These are phyloP conservation scores for Beta vulgaris DNA, from an alignment of 148 eudicot genomes.

Conservation along the genomic window DNA sequence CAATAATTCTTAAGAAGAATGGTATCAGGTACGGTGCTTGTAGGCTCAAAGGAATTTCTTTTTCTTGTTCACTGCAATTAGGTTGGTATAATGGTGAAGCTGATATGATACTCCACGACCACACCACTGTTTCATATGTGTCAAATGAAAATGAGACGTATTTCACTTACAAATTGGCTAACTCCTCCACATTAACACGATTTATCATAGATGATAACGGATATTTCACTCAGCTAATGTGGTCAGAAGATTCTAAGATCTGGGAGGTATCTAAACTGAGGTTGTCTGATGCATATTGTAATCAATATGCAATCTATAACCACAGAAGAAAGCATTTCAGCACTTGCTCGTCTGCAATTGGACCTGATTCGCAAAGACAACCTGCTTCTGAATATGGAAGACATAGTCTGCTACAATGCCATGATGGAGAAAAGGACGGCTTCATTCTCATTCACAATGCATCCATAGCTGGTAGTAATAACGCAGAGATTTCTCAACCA, in stretches of 20 bases:
- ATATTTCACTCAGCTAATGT: constrained; percentile 30
- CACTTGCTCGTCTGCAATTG: constrained; percentile 23
- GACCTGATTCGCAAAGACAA: too few species aligned
- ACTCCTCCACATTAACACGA: constrained; percentile 36
- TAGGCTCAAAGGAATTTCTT: neutral
- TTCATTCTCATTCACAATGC: constrained; percentile 22
- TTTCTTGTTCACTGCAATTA: constrained; percentile 11
- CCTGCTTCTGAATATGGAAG: constrained; percentile 36
- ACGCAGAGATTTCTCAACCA: constrained; percentile 7
- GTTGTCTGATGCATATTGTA: constrained; percentile 43
- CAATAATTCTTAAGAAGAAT: constrained; percentile 32
- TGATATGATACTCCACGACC: constrained; percentile 15
- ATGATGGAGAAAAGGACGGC: constrained; percentile 22
- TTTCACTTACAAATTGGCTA: constrained; percentile 33
- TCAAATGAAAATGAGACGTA: constrained; percentile 45
- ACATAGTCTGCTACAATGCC: constrained; percentile 29
- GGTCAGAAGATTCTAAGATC: constrained; percentile 22
- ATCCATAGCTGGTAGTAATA: constrained; percentile 8
- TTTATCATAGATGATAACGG: constrained; percentile 42
- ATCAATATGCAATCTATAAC: constrained; percentile 39
- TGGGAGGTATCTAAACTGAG: constrained; percentile 50
- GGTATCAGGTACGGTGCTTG: constrained; percentile 24
- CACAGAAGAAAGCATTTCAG: constrained; percentile 25
- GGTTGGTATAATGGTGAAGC: constrained; percentile 13
- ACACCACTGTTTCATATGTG: constrained; percentile 3